Conservation (phyloP, 73 alveolate genomes). For the Paramecium bursaria region DNA sequence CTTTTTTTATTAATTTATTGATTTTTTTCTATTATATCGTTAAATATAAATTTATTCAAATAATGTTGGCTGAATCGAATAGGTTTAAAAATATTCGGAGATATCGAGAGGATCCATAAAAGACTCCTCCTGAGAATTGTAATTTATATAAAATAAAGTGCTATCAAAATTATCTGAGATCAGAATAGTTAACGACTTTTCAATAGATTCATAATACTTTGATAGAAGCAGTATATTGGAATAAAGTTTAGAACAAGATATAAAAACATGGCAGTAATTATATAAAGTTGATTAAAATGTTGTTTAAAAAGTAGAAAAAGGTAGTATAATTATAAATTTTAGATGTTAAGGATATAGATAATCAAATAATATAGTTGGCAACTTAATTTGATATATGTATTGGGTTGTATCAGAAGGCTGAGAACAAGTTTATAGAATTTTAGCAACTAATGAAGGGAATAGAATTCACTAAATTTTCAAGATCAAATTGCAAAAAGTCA, state of each 20-base stretch:
- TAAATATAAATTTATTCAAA: too few relatives aligned
- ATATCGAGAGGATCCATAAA: too few relatives aligned
- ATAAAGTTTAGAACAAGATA: conserved; percentile 21
- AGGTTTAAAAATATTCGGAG: too few relatives aligned
- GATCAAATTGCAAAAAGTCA: conserved; percentile 31
- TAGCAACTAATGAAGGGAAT: conserved; percentile 37
- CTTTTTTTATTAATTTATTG: too few relatives aligned
- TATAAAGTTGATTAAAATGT: conserved; percentile 28
- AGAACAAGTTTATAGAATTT: conserved; percentile 12
- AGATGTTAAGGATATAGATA: conserved; percentile 46
- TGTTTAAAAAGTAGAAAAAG: conserved; percentile 29
- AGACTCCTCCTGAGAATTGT: too few relatives aligned
- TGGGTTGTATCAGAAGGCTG: neutral
- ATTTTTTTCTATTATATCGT: too few relatives aligned
- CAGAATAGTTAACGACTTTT: conserved; percentile 4
- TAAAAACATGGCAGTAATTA: conserved; percentile 8
- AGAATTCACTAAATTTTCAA: conserved; percentile 6
- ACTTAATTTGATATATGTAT: conserved; percentile 43
- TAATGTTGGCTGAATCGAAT: too few relatives aligned
- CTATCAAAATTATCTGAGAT: conserved; percentile 48
- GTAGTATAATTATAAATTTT: conserved; percentile 20
- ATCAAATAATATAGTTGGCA: conserved; percentile 45
- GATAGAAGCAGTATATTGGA: conserved; percentile 41
- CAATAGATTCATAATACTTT: conserved; percentile 2
- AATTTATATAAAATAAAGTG: too few relatives aligned